Evolutionary conservation across 2,329 filamentous ascomycete species (phyloP).

Genomic region (Trichophyton verrucosum): DNA sequence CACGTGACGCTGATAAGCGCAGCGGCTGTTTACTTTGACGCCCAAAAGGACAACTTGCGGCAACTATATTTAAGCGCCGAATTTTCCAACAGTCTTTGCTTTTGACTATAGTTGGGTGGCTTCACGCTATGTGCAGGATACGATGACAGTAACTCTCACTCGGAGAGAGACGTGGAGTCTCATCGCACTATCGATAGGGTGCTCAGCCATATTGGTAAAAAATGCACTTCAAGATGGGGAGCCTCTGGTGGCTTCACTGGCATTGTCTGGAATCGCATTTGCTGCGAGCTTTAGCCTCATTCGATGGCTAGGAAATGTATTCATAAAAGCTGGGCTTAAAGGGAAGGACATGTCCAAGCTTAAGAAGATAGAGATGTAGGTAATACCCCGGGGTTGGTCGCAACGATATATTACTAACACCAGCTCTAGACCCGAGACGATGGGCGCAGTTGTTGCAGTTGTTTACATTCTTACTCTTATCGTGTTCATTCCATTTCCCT

Average conservation of each 20-base stretch:
- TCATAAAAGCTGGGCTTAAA: conserved; percentile 77
- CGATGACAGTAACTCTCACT: conserved; percentile 35
- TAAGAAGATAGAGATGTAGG: conserved; percentile 60
- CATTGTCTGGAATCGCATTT: conserved; percentile 77
- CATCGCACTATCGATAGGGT: conserved; percentile 53
- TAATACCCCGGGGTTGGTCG: conserved; percentile 8
- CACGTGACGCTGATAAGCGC: background rate
- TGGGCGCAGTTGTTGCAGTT: conserved; percentile 86
- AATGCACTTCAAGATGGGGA: conserved; percentile 82
- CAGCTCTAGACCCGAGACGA: conserved; percentile 63
- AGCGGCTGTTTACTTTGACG: background rate
- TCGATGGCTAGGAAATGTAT: conserved; percentile 81
- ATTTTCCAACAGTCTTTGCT: background rate
- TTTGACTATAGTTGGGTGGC: background rate
- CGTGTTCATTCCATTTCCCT: conserved; percentile 88
- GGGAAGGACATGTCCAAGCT: conserved; percentile 78
- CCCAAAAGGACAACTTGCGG: conserved; percentile 1
- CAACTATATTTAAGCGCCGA: background rate
- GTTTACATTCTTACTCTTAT: conserved; percentile 86
- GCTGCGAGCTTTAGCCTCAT: conserved; percentile 72
- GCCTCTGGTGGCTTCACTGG: conserved; percentile 75
- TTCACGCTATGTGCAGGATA: background rate
- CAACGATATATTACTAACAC: conserved; percentile 6
- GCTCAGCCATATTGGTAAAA: conserved; percentile 54
- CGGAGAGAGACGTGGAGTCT: conserved; percentile 45